phyloP scores from a whole-genome alignment of 192 early-diverging fungal species.

The Coemansia sp. region DNA sequence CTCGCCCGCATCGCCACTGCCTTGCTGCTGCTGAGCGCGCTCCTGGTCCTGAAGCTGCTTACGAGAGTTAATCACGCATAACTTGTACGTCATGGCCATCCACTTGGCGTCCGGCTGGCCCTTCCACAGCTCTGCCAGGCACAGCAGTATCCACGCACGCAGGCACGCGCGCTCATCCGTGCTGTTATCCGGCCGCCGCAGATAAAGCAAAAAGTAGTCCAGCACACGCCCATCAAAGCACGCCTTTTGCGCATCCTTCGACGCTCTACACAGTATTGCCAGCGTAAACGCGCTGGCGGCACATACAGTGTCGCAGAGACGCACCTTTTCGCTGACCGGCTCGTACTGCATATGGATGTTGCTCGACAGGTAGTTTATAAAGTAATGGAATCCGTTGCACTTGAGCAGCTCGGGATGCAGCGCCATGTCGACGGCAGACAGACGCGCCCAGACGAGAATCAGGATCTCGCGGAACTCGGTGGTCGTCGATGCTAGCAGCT shows the following conservation, averaged over 20 bases:
- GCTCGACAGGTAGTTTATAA: constrained; percentile 81
- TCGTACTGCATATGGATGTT: constrained; percentile 58
- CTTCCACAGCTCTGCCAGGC: constrained; percentile 82
- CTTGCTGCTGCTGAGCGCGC: constrained; percentile 2
- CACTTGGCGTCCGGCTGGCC: constrained; percentile 61
- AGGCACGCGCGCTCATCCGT: constrained; percentile 52
- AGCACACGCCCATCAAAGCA: constrained; percentile 60
- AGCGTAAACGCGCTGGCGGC: constrained; percentile 84
- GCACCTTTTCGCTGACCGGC: constrained; percentile 50
- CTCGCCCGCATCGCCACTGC: constrained; percentile 7
- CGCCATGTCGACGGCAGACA: constrained; percentile 86
- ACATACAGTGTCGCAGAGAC: constrained; percentile 44
- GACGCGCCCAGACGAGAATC: constrained; percentile 96
- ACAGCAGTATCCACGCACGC: constrained; percentile 88
- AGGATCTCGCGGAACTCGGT: constrained; percentile 90
- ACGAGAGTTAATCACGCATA: constrained; percentile 72
- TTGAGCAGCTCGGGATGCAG: constrained; percentile 90
- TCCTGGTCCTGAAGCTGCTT: constrained; percentile 24
- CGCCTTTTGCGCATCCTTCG: constrained; percentile 76
- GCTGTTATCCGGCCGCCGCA: constrained; percentile 49
- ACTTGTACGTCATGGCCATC: constrained; percentile 53
- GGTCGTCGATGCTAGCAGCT: constrained; percentile 88
- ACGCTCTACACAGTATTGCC: constrained; percentile 86
- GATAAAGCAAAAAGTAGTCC: constrained; percentile 50
- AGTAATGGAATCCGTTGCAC: constrained; percentile 88